Base-by-base conservation (phyloP, 768 basidiomycete genomes). In the Tylopilus cervinicoccineus region DNA sequence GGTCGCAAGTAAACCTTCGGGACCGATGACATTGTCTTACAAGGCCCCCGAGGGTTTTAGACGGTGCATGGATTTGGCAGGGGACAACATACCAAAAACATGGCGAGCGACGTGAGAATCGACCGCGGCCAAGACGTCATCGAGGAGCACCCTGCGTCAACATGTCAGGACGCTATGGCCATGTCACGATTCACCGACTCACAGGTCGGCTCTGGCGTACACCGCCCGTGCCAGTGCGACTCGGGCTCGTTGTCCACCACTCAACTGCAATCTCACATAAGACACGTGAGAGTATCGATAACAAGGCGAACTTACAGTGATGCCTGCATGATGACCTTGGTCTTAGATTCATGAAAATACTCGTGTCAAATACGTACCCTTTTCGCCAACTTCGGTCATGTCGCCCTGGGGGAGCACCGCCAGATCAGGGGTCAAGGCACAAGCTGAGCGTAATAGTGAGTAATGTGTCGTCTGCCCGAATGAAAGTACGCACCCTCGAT, bases 121-220 rank as follows among this genome's bases (percentile, higher is more conserved):
- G 6, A 90, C 83, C 14, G 86, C 86, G 23, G 89, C 85, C 28
- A 97, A 76, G 34, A 92, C 92, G 53, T 98, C 94, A 56, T 97
- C 95, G 6, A 97, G 74, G 2, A 97, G 76, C 40, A 87, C 72
- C 27, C 84, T 86, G 49, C 12, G 4, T 2, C 5, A 2, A 32
- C 5, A 17, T 13, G 36, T 56, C 34, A 57, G 33, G 7, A 48
- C 38, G 3, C 45, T 20, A 19, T 2, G 12, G 16, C 24, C 0
- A 20, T 13, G 1, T 4, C 8, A 9, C 1, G 6, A 4, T 6
- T 24, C 7, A 12, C 23, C 14, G 6, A 66, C 81, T 59, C 57
- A 92, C 79, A 96, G 64, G 64, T 98, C 94, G 1, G 93, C 92
- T 38, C 93, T 78, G 4, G 92, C 84, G 66, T 97, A 97, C 0